Evolutionary conservation across 2,329 filamentous ascomycete genomes (phyloP).

Genomic region (Chaetomium globosum): DNA sequence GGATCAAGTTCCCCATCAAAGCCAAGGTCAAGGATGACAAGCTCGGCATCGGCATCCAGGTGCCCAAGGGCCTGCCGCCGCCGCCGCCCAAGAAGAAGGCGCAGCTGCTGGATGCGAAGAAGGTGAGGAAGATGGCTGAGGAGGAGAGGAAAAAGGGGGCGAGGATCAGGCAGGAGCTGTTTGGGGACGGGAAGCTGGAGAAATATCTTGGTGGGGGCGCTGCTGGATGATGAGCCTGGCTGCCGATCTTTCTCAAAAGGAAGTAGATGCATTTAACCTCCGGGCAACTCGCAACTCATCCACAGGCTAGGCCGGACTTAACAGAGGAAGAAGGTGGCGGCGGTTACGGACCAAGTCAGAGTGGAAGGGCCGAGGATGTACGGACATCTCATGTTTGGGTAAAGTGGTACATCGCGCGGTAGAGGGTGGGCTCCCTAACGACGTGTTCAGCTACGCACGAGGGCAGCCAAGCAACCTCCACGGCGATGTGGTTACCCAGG

Average conservation of each 20-base stretch:
- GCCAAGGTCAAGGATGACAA: constrained; percentile 71
- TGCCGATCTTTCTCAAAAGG: background rate
- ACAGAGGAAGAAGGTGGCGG: too few species aligned
- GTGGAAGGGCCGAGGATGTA: too few species aligned
- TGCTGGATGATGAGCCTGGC: background rate
- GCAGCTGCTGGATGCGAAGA: constrained; percentile 67
- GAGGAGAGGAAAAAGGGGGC: constrained; percentile 66
- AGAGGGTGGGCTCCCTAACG: too few species aligned
- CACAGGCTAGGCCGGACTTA: background rate
- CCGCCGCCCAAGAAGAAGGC: constrained; percentile 47
- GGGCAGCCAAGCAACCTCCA: too few species aligned
- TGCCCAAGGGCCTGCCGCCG: constrained; percentile 46
- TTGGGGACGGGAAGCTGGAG: constrained; percentile 73
- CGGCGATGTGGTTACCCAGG: too few species aligned
- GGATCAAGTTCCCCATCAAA: constrained; percentile 76
- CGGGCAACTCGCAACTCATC: background rate
- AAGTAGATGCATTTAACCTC: background rate
- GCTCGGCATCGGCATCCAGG: constrained; percentile 66
- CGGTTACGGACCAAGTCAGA: too few species aligned
- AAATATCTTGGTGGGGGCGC: constrained; percentile 62
- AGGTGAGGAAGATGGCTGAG: constrained; percentile 62
- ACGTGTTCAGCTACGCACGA: too few species aligned
- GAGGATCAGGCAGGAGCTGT: constrained; percentile 70
- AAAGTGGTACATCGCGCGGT: too few species aligned
- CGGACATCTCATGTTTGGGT: too few species aligned